Percentiles rank a stretch among this genome's conserved stretches.
These are phyloP conservation scores for Saccharomycopsis fibuligera DNA, from an alignment of 805 yeast species.

Conservation along the genomic window DNA sequence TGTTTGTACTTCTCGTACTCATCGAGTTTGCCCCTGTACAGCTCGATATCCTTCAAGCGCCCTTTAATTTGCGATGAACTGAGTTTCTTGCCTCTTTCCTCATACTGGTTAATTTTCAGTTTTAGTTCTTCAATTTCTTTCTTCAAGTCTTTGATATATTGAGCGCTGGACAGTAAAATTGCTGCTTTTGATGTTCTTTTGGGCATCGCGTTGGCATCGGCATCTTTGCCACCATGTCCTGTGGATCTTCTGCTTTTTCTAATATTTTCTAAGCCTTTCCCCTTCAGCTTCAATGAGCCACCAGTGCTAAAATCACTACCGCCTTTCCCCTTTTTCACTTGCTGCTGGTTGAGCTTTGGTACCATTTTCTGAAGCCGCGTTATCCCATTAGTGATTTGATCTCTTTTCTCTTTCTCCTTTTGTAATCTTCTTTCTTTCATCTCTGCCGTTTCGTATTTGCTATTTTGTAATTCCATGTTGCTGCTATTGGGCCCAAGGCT, in stretches of 20 bases:
- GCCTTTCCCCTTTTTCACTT: not conserved
- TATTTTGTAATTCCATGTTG: not conserved
- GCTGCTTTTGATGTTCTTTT: constrained; percentile 15
- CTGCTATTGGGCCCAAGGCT: too few relatives aligned
- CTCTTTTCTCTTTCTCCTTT: constrained; percentile 15
- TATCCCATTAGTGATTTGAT: constrained; percentile 16
- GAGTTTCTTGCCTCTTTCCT: not conserved
- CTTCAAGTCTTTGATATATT: constrained; percentile 9
- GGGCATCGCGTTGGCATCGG: too few relatives aligned
- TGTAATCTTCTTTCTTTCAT: constrained; percentile 6
- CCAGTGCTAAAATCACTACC: not conserved
- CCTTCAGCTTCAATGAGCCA: not conserved
- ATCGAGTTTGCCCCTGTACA: not conserved
- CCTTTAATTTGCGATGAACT: not conserved
- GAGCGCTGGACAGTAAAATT: constrained; percentile 6
- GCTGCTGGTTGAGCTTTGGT: not conserved
- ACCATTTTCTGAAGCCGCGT: constrained; percentile 20
- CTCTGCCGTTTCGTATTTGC: not conserved
- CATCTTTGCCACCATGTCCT: too few relatives aligned
- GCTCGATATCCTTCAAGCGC: not conserved
- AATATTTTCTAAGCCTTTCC: not conserved
- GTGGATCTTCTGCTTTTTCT: not conserved
- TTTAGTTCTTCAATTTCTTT: constrained; percentile 4
- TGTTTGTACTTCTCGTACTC: not conserved
- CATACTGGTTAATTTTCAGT: constrained; percentile 4